Evolutionary conservation across 2,329 filamentous ascomycete species (phyloP).

Genomic region (Achaetomium macrosporum): DNA sequence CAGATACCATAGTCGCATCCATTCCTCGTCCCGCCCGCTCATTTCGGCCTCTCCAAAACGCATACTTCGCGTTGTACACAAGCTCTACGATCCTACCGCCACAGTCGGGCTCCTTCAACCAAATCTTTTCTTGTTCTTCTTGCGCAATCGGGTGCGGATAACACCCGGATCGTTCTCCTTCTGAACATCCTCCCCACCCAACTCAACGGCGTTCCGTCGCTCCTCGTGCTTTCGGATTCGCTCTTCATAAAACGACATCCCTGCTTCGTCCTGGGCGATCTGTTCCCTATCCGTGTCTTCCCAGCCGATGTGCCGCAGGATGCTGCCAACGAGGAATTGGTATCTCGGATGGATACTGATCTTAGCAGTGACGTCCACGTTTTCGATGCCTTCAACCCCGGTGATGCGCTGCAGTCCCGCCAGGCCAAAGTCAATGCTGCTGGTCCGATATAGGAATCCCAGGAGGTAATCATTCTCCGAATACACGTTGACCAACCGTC

Average conservation of each 20-base stretch:
- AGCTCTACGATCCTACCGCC: background rate
- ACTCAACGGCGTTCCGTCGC: slow-evolving; percentile 22
- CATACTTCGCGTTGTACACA: background rate
- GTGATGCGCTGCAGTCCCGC: slow-evolving; percentile 73
- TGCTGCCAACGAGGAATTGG: slow-evolving; percentile 58
- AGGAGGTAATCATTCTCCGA: slow-evolving; percentile 84
- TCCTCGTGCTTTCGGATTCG: slow-evolving; percentile 24
- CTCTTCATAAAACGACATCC: slow-evolving; percentile 27
- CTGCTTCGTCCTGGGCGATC: slow-evolving; percentile 29
- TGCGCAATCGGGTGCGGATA: slow-evolving; percentile 23
- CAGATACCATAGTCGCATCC: slow-evolving; percentile 4
- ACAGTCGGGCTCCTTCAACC: background rate
- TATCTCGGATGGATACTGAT: slow-evolving; percentile 67
- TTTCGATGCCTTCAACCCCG: slow-evolving; percentile 61
- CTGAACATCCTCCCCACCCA: slow-evolving; percentile 12
- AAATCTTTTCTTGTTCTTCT: slow-evolving; percentile 22
- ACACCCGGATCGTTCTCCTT: slow-evolving; percentile 19
- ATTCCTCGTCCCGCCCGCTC: background rate
- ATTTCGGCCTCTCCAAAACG: slow-evolving; percentile 2
- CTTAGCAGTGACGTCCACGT: slow-evolving; percentile 59
- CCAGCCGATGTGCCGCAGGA: slow-evolving; percentile 62
- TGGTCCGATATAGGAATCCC: slow-evolving; percentile 79
- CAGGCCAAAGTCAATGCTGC: slow-evolving; percentile 74
- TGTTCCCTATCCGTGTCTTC: slow-evolving; percentile 53
- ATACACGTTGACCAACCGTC: slow-evolving; percentile 84